These are phyloP conservation scores for Trichoderma semiorbis DNA, from an alignment of 2,329 filamentous ascomycete species.

Conservation along the genomic window DNA sequence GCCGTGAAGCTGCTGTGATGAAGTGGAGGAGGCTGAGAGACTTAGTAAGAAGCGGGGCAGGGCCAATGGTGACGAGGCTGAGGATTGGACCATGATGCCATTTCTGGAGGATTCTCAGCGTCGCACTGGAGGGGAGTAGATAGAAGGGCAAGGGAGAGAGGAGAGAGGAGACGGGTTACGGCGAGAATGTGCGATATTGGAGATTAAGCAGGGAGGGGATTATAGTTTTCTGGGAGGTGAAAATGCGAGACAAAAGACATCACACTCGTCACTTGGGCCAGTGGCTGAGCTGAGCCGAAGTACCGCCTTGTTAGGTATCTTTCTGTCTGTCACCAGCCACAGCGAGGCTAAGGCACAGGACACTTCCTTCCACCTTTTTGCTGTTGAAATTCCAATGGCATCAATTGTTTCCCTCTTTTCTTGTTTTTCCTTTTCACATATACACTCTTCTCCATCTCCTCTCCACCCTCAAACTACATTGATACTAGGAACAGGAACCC, in stretches of 20 bases:
- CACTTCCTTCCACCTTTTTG: background rate
- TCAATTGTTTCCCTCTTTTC: background rate
- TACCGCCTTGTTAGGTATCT: background rate
- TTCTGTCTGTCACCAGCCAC: background rate
- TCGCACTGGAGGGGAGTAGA: background rate
- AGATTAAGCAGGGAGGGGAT: background rate
- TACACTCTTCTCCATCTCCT: background rate
- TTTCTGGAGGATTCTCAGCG: background rate
- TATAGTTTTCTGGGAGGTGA: background rate
- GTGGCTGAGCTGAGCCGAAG: background rate
- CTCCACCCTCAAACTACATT: background rate
- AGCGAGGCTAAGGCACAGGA: background rate
- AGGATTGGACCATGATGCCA: background rate
- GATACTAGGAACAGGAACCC: too few relatives aligned
- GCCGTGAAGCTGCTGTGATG: constrained; percentile 5
- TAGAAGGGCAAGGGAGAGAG: too few relatives aligned
- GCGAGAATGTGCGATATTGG: background rate
- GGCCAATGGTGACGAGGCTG: constrained; percentile 5
- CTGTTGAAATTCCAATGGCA: background rate
- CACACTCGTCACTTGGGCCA: background rate
- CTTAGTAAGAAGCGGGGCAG: constrained; percentile 16
- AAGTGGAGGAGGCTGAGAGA: constrained; percentile 10
- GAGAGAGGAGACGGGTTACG: background rate
- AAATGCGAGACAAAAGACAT: background rate
- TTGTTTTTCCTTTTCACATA: background rate